These are phyloP conservation scores for Myxozyma neglecta DNA, from an alignment of 805 yeast genomes.

Conservation along the genomic window DNA sequence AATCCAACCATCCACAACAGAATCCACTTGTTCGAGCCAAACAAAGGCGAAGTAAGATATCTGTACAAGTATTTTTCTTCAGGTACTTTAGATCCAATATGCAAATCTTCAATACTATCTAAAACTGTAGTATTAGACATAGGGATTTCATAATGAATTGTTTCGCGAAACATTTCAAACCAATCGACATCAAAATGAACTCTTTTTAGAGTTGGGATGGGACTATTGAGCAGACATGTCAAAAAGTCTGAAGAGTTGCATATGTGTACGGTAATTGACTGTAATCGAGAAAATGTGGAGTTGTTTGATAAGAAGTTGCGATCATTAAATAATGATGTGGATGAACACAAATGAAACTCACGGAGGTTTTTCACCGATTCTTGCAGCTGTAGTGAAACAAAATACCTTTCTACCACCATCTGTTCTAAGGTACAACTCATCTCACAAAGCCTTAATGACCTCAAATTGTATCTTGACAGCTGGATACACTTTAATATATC, in stretches of 20 bases:
- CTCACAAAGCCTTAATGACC: background rate
- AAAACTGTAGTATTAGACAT: background rate
- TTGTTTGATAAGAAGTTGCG: background rate
- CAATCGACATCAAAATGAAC: conserved; percentile 17
- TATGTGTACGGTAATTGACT: conserved; percentile 8
- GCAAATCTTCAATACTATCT: conserved; percentile 9
- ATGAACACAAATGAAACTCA: background rate
- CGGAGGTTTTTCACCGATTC: background rate
- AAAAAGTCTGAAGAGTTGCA: conserved; percentile 11
- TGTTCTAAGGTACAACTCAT: background rate
- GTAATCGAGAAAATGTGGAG: background rate
- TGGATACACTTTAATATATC: conserved; percentile 1
- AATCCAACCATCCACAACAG: conserved; percentile 15
- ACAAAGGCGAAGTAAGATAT: conserved; percentile 23
- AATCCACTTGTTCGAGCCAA: conserved; percentile 20
- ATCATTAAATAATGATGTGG: background rate
- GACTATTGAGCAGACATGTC: background rate
- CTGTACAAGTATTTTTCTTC: conserved; percentile 11
- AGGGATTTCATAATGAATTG: conserved; percentile 13
- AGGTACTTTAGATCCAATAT: conserved; percentile 13
- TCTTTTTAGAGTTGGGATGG: background rate
- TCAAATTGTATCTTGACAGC: background rate
- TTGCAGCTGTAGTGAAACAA: background rate
- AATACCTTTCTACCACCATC: background rate
- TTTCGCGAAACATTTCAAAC: conserved; percentile 17